Evolutionary conservation across 495 filamentous ascomycete genomes (phyloP).

Genomic region (Aspergillus sclerotiicarbonarius): DNA sequence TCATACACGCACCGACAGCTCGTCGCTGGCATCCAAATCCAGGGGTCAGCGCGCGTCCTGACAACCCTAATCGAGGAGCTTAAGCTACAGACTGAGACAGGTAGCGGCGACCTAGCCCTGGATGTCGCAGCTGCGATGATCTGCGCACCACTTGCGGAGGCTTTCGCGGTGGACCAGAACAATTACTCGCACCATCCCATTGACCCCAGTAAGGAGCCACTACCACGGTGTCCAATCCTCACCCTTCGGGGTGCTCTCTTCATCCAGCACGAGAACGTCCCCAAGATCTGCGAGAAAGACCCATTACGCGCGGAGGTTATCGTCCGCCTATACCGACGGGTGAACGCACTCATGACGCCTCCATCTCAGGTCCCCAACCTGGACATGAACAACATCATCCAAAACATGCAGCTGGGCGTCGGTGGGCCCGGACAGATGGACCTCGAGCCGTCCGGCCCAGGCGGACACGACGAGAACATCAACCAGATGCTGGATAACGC

Average conservation of each 20-base stretch:
- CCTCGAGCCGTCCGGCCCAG: constrained; percentile 26
- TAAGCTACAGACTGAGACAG: constrained; percentile 50
- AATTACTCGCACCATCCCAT: constrained; percentile 31
- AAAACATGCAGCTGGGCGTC: constrained; percentile 40
- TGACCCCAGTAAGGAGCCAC: constrained; percentile 38
- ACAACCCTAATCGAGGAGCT: constrained; percentile 67
- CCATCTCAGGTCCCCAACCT: constrained; percentile 42
- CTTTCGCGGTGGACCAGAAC: constrained; percentile 44
- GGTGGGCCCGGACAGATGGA: constrained; percentile 36
- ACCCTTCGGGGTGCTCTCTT: constrained; percentile 72
- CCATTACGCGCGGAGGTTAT: constrained; percentile 62
- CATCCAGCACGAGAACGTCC: constrained; percentile 59
- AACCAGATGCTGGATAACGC: constrained; percentile 49
- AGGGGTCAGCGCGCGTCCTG: constrained; percentile 65
- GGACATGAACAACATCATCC: constrained; percentile 42
- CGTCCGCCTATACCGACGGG: constrained; percentile 72
- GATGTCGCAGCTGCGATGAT: constrained; percentile 74
- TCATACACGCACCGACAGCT: constrained; percentile 80
- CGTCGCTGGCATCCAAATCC: constrained; percentile 61
- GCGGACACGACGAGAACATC: constrained; percentile 34
- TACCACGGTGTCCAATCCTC: constrained; percentile 42
- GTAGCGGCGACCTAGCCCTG: constrained; percentile 61
- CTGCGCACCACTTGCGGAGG: constrained; percentile 62
- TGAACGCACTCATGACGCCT: constrained; percentile 57
- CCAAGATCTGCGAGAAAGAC: constrained; percentile 60